phyloP scores from a whole-genome alignment of 148 eudicot genomes.

The Chenopodium quinoa region DNA sequence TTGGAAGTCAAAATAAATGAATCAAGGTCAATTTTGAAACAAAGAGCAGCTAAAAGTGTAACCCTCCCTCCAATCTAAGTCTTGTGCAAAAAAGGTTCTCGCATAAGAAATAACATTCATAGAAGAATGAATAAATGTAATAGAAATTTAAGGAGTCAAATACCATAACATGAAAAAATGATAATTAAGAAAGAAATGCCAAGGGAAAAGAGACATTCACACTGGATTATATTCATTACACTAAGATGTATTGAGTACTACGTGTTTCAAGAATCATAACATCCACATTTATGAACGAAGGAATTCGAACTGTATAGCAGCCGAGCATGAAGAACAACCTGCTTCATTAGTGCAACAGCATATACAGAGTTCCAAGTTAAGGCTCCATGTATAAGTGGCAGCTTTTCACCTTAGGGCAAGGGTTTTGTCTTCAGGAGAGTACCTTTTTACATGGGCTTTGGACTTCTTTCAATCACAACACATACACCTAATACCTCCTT shows the following conservation, averaged over 20 bases:
- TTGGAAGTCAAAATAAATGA: background rate
- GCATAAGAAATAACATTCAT: background rate
- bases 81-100: background rate
- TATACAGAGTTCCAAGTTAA: background rate
- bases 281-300: background rate
- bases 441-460: background rate
- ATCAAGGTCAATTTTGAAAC: background rate
- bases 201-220: background rate
- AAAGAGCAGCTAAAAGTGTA: background rate
- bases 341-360: background rate
- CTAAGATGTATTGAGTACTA: too few relatives aligned
- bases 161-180: background rate
- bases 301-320: background rate
- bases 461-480: background rate
- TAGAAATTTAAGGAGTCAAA: background rate
- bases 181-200: background rate
- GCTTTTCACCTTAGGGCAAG: background rate
- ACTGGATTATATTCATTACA: too few relatives aligned
- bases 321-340: background rate
- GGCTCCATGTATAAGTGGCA: background rate
- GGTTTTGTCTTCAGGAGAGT: background rate
- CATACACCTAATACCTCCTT: background rate
- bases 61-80: background rate
- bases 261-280: background rate
- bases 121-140: background rate